Conservation (phyloP, 768 basidiomycete species). For the Lactarius sp. region DNA sequence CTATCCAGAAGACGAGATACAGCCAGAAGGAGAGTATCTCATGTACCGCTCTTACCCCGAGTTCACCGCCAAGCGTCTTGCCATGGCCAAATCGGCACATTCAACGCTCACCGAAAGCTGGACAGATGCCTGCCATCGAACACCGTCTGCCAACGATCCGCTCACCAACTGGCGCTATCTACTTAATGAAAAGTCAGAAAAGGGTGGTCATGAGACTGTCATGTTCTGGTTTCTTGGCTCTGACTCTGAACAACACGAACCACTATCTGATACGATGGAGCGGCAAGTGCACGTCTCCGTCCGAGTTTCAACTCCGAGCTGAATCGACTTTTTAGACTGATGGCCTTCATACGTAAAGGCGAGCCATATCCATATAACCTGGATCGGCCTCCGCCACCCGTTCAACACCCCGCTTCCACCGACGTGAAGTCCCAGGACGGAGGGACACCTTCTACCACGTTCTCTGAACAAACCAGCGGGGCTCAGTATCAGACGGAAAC, state of each 20-base stretch:
- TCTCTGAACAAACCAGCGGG: conserved; percentile 1
- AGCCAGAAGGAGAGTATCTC: conserved; percentile 56
- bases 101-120: conserved; percentile 25
- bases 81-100: conserved; percentile 29
- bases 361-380: conserved; percentile 71
- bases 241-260: conserved; percentile 62
- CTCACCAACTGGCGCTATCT: conserved; percentile 38
- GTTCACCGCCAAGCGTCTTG: conserved; percentile 45
- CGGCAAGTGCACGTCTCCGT: conserved; percentile 40
- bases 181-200: conserved; percentile 44
- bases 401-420: conserved; percentile 34
- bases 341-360: conserved; percentile 63
- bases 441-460: neutral
- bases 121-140: conserved; percentile 25
- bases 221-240: conserved; percentile 67
- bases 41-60: conserved; percentile 73
- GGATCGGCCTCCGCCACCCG: conserved; percentile 55
- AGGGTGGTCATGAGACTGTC: conserved; percentile 54
- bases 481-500: neutral
- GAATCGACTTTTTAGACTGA: conserved; percentile 27
- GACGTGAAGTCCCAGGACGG: conserved; percentile 13
- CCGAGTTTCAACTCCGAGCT: neutral
- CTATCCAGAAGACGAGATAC: conserved; percentile 74
- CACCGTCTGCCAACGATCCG: conserved; percentile 34
- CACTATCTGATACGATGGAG: conserved; percentile 64